phyloP scores from a whole-genome alignment of 2,329 filamentous ascomycete species.

The Thielaviopsis ethacetica region DNA sequence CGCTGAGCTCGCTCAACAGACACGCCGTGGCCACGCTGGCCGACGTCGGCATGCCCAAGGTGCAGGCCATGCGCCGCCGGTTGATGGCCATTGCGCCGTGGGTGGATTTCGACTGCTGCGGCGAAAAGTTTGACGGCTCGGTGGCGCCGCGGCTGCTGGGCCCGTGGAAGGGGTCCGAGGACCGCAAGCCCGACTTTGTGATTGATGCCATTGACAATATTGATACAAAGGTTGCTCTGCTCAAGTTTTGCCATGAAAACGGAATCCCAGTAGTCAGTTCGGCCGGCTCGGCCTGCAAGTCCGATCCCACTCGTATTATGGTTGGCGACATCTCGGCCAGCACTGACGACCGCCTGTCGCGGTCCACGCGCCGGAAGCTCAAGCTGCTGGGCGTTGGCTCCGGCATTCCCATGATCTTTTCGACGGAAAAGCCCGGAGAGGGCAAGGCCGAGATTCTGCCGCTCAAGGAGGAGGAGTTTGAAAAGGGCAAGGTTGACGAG shows the following conservation, averaged over 20 bases:
- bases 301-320: slow-evolving; percentile 64
- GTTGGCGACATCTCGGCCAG: slow-evolving; percentile 83
- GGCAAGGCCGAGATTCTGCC: slow-evolving; percentile 85
- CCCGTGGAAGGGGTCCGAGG: slow-evolving; percentile 35
- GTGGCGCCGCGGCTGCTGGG: slow-evolving; percentile 52
- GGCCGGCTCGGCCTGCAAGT: slow-evolving; percentile 95
- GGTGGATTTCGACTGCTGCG: slow-evolving; percentile 74
- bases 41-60: slow-evolving; percentile 87
- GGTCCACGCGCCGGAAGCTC: slow-evolving; percentile 64
- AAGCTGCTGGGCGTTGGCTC: slow-evolving; percentile 63
- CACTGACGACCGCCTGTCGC: slow-evolving; percentile 76
- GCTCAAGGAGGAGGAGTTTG: slow-evolving; percentile 71
- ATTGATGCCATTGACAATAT: slow-evolving; percentile 98
- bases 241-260: slow-evolving; percentile 73
- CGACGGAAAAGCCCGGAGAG: slow-evolving; percentile 73
- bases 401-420: slow-evolving; percentile 85
- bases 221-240: slow-evolving; percentile 79
- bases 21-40: slow-evolving; percentile 88
- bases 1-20: slow-evolving; percentile 83
- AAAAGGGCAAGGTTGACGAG: slow-evolving; percentile 72
- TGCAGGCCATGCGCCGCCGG: slow-evolving; percentile 63
- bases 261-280: slow-evolving; percentile 72
- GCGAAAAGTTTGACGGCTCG: slow-evolving; percentile 62
- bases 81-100: slow-evolving; percentile 81
- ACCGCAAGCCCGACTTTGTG: slow-evolving; percentile 62